Evolutionary conservation across 2,329 filamentous ascomycete species (phyloP).

Genomic region (Colletotrichum sp.): DNA sequence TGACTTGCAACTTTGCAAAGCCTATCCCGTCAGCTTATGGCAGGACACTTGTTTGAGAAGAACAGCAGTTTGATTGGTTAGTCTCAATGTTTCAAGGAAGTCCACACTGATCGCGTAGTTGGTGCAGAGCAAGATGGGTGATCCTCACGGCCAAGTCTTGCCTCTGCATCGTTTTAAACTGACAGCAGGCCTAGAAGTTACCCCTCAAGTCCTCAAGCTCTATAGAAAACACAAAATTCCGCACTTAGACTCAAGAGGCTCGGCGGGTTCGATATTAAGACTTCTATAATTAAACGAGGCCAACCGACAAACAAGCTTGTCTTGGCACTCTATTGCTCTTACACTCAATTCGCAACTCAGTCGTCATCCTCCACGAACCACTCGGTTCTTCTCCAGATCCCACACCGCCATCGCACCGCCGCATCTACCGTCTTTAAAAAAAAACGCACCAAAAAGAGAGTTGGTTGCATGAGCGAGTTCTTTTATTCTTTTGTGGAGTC

Average conservation of each 20-base stretch:
- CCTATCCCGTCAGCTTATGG: too few relatives aligned
- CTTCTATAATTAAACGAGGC: background rate
- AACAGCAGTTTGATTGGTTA: rapidly evolving
- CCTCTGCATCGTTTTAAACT: background rate
- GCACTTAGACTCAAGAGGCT: background rate
- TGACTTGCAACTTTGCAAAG: too few relatives aligned
- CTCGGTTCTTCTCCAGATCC: background rate
- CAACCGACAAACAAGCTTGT: background rate
- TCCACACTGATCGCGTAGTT: background rate
- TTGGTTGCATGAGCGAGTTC: background rate
- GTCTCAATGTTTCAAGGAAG: background rate
- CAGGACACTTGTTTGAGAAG: background rate
- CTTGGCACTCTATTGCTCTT: background rate
- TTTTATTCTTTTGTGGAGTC: background rate
- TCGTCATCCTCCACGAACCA: background rate
- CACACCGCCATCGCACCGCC: background rate
- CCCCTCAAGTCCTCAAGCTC: background rate
- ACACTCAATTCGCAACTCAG: background rate
- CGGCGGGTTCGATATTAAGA: background rate
- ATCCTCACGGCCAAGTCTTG: background rate
- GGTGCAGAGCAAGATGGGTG: background rate
- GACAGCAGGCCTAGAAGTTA: background rate
- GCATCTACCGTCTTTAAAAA: background rate
- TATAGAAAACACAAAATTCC: background rate
- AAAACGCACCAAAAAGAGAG: background rate